These are phyloP conservation scores for Hypoxylon rubiginosum DNA, from an alignment of 2,329 filamentous ascomycete genomes.

Conservation along the genomic window DNA sequence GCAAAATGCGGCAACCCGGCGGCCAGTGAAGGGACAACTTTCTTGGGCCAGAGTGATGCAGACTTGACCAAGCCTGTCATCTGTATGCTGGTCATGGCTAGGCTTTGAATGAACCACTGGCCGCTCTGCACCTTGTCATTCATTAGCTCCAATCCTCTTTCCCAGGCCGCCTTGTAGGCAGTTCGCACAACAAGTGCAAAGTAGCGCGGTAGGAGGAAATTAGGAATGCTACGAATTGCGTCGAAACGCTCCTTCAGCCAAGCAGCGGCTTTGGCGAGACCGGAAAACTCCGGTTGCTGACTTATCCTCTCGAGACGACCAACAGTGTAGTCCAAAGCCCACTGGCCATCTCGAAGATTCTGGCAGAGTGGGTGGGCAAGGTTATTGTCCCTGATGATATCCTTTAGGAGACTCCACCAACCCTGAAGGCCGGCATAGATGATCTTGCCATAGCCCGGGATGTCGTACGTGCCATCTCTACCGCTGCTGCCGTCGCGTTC, in stretches of 20 bases:
- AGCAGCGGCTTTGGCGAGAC: conserved; percentile 73
- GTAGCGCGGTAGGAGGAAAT: conserved; percentile 90
- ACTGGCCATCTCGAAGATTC: conserved; percentile 90
- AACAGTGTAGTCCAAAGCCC: conserved; percentile 91
- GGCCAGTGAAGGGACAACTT: conserved; percentile 86
- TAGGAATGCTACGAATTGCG: conserved; percentile 86
- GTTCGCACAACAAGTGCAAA: conserved; percentile 91
- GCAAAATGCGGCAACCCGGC: conserved; percentile 96
- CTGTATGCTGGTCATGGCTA: conserved; percentile 93
- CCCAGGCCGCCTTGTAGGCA: conserved; percentile 86
- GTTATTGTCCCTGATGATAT: conserved; percentile 89
- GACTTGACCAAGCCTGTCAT: conserved; percentile 91
- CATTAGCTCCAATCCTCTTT: conserved; percentile 84
- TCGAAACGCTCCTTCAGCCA: conserved; percentile 91
- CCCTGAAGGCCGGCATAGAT: conserved; percentile 98
- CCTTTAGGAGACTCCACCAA: conserved; percentile 93
- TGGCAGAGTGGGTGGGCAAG: conserved; percentile 94
- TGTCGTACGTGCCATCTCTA: conserved; percentile 87
- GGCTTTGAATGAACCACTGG: conserved; percentile 88
- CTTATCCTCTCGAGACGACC: conserved; percentile 81
- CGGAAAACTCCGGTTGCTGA: conserved; percentile 70
- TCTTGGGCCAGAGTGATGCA: conserved; percentile 89
- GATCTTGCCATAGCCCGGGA: conserved; percentile 85
- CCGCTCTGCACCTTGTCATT: conserved; percentile 81
- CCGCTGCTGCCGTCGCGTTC: conserved; percentile 83